Evolutionary conservation across 345 rosid species (phyloP).

Genomic region (Excoecaria cochinchinensis): DNA sequence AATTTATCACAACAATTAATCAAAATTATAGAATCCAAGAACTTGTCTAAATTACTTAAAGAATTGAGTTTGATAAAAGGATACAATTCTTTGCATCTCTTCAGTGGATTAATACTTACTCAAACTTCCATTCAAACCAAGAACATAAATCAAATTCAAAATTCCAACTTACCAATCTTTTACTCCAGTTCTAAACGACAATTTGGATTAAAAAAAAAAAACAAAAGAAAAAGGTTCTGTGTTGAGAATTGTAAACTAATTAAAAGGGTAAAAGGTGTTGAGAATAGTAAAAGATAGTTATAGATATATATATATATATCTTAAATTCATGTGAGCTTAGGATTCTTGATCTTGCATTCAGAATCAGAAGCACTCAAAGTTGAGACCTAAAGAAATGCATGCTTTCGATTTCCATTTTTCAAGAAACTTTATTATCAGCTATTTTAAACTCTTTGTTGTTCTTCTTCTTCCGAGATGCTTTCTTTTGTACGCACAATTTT

Average conservation of each 20-base stretch:
- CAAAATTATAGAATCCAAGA: background rate
- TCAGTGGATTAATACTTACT: background rate
- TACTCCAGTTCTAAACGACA: background rate
- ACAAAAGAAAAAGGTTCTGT: background rate
- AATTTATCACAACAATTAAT: background rate
- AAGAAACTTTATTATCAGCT: background rate
- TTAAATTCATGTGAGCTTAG: background rate
- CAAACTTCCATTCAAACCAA: background rate
- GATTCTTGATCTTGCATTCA: background rate
- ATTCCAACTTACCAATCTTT: background rate
- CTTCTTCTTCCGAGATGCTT: constrained; percentile 2
- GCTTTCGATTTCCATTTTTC: background rate
- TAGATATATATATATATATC: too few species aligned
- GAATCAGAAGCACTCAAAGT: background rate
- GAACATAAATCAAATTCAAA: background rate
- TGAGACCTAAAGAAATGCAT: background rate
- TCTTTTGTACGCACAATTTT: background rate
- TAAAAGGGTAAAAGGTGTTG: background rate
- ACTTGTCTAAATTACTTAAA: background rate
- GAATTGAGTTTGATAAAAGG: background rate
- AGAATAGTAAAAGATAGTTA: background rate
- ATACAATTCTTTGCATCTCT: background rate
- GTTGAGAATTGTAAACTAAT: background rate
- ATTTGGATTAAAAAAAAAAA: background rate
- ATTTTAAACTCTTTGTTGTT: background rate